phyloP scores from a whole-genome alignment of 257 asterid genomes.

The Euphrasia confusa region DNA sequence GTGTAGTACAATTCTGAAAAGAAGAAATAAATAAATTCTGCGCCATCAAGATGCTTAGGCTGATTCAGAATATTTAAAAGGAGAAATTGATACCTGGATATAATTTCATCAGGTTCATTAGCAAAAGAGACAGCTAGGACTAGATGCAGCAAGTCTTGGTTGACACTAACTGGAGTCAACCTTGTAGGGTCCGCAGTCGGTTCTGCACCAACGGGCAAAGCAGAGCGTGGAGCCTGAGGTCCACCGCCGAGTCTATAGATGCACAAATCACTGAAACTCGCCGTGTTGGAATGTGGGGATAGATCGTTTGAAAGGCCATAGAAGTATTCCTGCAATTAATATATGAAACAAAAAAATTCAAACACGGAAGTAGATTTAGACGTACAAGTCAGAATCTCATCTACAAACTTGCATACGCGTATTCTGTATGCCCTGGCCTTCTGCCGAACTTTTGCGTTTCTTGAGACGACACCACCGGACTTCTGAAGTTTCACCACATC shows the following conservation, averaged over 20 bases:
- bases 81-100: conserved; percentile 58
- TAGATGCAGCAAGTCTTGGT: conserved; percentile 75
- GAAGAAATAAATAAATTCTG: background rate
- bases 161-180: conserved; percentile 57
- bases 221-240: conserved; percentile 97
- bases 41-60: background rate
- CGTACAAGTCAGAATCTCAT: conserved; percentile 2
- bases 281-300: conserved; percentile 86
- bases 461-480: conserved; percentile 96
- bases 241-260: conserved; percentile 90
- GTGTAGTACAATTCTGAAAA: background rate
- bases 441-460: conserved; percentile 95
- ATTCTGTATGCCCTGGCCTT: conserved; percentile 72
- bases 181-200: conserved; percentile 87
- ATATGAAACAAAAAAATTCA: background rate
- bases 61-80: conserved; percentile 5
- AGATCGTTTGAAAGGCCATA: conserved; percentile 90
- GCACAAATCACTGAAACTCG: conserved; percentile 63
- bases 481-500: conserved; percentile 99
- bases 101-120: conserved; percentile 74
- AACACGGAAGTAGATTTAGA: background rate
- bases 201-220: conserved; percentile 94
- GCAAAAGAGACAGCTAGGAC: conserved; percentile 93
- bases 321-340: conserved; percentile 70
- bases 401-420: conserved; percentile 45